Evolutionary conservation across 1,284 basidiomycete genomes (phyloP).

Genomic region (Farysia itapuensis): DNA sequence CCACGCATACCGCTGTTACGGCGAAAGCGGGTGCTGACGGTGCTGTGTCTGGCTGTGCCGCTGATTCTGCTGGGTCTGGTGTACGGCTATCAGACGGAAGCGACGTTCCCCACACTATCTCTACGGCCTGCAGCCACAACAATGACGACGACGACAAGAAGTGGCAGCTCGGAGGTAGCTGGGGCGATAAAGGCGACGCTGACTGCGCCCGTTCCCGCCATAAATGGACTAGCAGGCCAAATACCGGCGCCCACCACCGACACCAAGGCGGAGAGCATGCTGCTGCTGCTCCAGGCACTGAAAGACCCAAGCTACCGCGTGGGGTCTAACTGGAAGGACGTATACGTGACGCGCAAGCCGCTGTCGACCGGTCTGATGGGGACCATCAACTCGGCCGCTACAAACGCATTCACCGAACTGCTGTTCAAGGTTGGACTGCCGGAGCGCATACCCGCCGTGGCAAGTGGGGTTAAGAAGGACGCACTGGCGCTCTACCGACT

Average conservation of each 20-base stretch:
- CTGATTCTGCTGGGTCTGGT: too few species aligned
- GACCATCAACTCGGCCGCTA: constrained; percentile 9
- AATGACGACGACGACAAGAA: too few species aligned
- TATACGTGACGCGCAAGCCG: constrained; percentile 15
- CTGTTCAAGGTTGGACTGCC: constrained; percentile 18
- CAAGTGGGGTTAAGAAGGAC: constrained; percentile 4
- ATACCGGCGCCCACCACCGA: constrained; percentile 8
- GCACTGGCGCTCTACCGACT: constrained; percentile 18
- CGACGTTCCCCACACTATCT: too few species aligned
- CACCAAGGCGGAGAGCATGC: constrained; percentile 14
- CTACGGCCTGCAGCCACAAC: too few species aligned
- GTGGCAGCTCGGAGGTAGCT: neutral
- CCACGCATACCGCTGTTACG: too few species aligned
- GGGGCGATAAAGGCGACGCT: constrained; percentile 15
- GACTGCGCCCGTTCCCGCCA: constrained; percentile 2
- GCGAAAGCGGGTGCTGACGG: too few species aligned
- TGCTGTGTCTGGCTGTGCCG: too few species aligned
- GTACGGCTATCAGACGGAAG: too few species aligned
- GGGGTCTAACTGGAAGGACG: constrained; percentile 15
- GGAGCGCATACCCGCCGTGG: neutral
- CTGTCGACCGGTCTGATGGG: constrained; percentile 5
- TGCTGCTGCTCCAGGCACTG: constrained; percentile 27
- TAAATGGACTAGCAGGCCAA: constrained; percentile 10
- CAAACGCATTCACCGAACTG: constrained; percentile 29
- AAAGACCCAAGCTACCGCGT: constrained; percentile 9